Base-by-base conservation (phyloP, 2,329 filamentous ascomycete species). In the Sordariomycetes sp. region DNA sequence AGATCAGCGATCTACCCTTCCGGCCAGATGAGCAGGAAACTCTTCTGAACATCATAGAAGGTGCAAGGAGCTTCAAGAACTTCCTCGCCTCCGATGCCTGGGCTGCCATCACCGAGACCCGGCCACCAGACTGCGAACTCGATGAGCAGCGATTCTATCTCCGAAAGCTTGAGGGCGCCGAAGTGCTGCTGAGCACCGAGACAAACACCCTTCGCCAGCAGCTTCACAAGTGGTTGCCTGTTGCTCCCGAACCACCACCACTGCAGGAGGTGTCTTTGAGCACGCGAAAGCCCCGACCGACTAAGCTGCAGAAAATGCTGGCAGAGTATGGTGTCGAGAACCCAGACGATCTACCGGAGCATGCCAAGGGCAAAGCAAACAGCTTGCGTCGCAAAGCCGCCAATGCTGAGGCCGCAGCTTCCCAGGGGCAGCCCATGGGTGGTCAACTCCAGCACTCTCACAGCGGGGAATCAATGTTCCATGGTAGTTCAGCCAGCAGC, bases 201-300 rank as follows among this genome's bases (percentile, higher is more conserved):
- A 95, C 90, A n/a, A 98, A 98, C 53, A 94, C 93, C 57, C 90
- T 98, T 64, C 80, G 90, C 17, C 87, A 94, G 53, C 87, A 95
- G 52, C 69, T 98, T 37, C 92, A 98, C 59, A 93, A 86, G 53
- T 94, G 86, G 83, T 86, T 82, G 25, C 88, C 88, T 3, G 86
- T 96, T 18, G 88, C 92, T 2, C 83, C 86, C 0, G 73, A 86
- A 11, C 69, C 92, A 10, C 92, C 92, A 4, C 88, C 88, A 16
- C 79, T 93, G 24, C 70, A 94, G 8, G 83, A 94, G 40, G 75
- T 82, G 12, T 96, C 90, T 1, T 74, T 88, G 42, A 95, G 88
- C 32, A 98, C 92, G 5, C 76, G 92, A 38, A 98, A 98, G 58
- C 92, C 92, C 26, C 79, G 92, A 8, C 92, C 92, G 8, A 98